These are phyloP conservation scores for Cornus suecica DNA, from an alignment of 148 eudicot species.

Conservation along the genomic window DNA sequence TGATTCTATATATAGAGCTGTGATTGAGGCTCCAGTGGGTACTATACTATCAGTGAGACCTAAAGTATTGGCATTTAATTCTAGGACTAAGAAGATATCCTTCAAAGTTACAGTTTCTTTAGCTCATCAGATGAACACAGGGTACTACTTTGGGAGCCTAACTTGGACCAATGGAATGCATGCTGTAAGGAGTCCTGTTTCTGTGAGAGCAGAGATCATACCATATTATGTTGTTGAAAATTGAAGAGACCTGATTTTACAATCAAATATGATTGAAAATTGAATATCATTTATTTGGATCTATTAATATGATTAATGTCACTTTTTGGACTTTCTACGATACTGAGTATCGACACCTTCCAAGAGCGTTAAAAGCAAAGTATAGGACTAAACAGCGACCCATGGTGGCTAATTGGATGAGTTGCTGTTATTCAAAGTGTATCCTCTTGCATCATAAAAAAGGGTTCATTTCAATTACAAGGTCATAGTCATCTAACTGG, in stretches of 20 bases:
- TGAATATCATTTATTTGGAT: neutral
- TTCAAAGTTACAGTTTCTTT: constrained; percentile 13
- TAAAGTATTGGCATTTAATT: constrained; percentile 13
- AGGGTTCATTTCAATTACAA: no score
- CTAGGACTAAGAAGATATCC: constrained; percentile 10
- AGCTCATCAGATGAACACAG: constrained; percentile 5
- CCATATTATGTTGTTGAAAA: neutral
- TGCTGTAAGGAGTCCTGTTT: constrained; percentile 19
- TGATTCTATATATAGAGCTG: constrained; percentile 13
- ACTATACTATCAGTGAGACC: constrained; percentile 14
- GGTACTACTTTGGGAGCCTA: constrained; percentile 23
- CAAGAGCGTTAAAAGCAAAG: no score
- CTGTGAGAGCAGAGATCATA: constrained; percentile 21
- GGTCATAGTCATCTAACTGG: no score
- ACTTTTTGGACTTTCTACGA: no score
- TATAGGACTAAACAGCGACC: no score
- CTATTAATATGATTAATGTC: no score
- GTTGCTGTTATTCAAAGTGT: no score
- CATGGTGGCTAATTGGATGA: no score
- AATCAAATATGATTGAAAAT: no score
- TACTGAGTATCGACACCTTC: no score
- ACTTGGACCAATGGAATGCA: constrained; percentile 25
- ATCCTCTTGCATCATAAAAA: no score
- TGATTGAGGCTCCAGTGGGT: constrained; percentile 22
- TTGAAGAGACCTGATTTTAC: neutral